phyloP scores from a whole-genome alignment of 208 protist species.

The Tetramitus jugosus region DNA sequence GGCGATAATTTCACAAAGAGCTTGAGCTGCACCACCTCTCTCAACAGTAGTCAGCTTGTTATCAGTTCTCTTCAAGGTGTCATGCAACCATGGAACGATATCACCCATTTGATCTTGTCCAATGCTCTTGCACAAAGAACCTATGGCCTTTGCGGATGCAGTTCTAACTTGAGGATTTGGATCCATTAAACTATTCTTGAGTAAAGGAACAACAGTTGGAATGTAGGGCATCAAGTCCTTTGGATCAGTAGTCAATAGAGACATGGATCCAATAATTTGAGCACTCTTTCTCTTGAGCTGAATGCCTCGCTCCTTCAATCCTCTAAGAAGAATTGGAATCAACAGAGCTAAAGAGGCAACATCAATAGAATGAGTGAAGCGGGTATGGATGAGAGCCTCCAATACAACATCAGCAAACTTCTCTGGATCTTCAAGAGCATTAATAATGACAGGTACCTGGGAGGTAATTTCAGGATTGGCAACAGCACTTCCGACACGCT shows the following conservation, averaged over 20 bases:
- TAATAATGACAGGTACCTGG: constrained; percentile 72
- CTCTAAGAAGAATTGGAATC: constrained; percentile 68
- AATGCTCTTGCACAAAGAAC: constrained; percentile 57
- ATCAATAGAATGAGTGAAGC: constrained; percentile 78
- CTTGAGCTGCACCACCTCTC: constrained; percentile 75
- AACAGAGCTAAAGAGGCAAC: constrained; percentile 79
- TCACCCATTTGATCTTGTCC: constrained; percentile 54
- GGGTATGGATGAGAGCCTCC: constrained; percentile 78
- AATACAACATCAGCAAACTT: constrained; percentile 73
- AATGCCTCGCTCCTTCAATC: constrained; percentile 56
- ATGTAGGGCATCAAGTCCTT: constrained; percentile 60
- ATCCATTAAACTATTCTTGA: constrained; percentile 72
- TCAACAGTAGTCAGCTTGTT: constrained; percentile 59
- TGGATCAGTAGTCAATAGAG: constrained; percentile 52
- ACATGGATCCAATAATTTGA: constrained; percentile 76
- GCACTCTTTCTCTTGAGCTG: constrained; percentile 70
- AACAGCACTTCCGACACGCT: constrained; percentile 72
- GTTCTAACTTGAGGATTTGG: constrained; percentile 65
- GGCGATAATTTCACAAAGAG: constrained; percentile 63
- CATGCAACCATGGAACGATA: constrained; percentile 58
- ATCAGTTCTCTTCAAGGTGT: constrained; percentile 55
- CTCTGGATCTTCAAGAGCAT: constrained; percentile 69
- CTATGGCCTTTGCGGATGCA: constrained; percentile 69
- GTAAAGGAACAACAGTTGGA: constrained; percentile 60
- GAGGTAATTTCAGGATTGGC: constrained; percentile 75